Conservation (phyloP, 2,329 filamentous ascomycete species). For the Raffaelea deltoideospora region DNA sequence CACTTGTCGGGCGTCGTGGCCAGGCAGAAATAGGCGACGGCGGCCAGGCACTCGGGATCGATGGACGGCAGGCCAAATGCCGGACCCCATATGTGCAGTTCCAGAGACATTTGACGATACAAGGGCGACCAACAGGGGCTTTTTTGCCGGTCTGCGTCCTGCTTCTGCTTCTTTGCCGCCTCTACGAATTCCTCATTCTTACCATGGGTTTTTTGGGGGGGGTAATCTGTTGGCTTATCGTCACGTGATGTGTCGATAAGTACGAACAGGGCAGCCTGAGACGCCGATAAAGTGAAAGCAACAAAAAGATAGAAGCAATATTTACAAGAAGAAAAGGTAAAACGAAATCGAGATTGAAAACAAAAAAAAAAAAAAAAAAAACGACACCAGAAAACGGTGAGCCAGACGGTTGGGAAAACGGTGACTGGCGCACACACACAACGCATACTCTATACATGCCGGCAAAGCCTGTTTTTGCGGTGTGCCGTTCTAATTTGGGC, state of each 20-base stretch:
- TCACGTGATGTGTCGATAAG: neutral
- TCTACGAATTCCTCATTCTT: no score
- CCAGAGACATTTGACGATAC: conserved; percentile 43
- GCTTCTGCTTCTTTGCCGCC: no score
- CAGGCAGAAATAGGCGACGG: conserved; percentile 60
- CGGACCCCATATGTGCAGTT: conserved; percentile 82
- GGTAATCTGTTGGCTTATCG: no score
- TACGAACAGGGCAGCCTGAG: neutral
- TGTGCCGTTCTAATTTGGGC: no score
- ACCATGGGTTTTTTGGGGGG: no score
- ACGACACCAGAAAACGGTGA: neutral
- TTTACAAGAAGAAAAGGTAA: neutral
- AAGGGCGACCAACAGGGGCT: no score
- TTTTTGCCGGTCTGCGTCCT: neutral
- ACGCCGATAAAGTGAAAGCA: no score
- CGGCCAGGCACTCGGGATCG: conserved; percentile 77
- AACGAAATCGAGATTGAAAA: neutral
- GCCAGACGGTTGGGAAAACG: no score
- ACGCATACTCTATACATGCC: no score
- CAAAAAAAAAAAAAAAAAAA: neutral
- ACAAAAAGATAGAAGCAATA: no score
- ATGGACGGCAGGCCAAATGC: conserved; percentile 82
- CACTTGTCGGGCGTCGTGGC: conserved; percentile 43
- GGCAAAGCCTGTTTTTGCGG: no score
- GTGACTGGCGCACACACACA: no score